A percentile compares a stretch with the other conserved stretches of the same genome.
Evolutionary conservation across 306 rosid genomes (phyloP).

Genomic region (Rubus idaeus): DNA sequence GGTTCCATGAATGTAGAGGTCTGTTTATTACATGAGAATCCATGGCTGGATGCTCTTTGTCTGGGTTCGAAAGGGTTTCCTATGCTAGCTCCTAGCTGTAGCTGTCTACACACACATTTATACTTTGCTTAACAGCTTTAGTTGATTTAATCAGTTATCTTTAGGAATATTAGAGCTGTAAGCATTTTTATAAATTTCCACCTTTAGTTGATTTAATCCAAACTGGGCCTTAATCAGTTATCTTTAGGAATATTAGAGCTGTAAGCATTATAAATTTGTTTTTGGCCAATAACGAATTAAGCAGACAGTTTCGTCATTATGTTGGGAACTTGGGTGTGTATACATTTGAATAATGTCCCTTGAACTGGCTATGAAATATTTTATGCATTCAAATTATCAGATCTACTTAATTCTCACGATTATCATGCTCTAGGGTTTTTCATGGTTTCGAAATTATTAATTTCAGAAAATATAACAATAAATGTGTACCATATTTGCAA

Average conservation of each 20-base stretch:
- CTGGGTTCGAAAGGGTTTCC: conserved; percentile 15
- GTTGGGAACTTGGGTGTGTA: not conserved
- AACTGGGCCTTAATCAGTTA: no score
- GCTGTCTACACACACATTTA: not conserved
- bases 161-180: not conserved
- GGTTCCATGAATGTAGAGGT: conserved; percentile 22
- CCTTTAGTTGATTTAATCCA: not conserved
- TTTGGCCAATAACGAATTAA: not conserved
- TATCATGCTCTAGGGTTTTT: not conserved
- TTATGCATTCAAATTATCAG: not conserved
- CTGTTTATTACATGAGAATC: not conserved
- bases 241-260: not conserved
- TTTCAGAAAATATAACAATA: not conserved
- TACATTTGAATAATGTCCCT: not conserved
- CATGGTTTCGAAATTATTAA: not conserved
- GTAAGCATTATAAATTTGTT: conserved; percentile 1
- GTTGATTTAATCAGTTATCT: not conserved
- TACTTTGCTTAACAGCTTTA: not conserved
- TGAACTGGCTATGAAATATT: not conserved
- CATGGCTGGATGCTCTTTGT: conserved; percentile 34
- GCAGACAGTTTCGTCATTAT: not conserved
- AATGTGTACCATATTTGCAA: no score
- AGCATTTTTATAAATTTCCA: conserved; percentile 4
- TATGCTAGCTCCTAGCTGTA: conserved; percentile 25
- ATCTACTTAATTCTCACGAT: not conserved